These are phyloP conservation scores for Hysterangium stoloniferum DNA, from an alignment of 768 basidiomycete species.

Conservation along the genomic window DNA sequence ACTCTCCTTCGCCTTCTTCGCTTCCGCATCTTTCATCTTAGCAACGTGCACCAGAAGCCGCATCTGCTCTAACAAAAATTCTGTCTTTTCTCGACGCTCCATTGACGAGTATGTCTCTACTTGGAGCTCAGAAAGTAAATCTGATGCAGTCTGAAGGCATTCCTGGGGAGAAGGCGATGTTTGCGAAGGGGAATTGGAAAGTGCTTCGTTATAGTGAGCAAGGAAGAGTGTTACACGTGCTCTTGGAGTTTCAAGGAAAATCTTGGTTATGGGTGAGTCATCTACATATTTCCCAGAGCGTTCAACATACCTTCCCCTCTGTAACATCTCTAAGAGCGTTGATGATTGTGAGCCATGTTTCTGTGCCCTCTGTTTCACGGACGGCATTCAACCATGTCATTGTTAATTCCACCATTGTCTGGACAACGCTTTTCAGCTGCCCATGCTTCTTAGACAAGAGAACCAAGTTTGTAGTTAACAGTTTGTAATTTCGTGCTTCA, in stretches of 20 bases:
- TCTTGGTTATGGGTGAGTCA: conserved; percentile 37
- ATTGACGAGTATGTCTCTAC: conserved; percentile 99
- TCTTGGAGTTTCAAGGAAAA: conserved; percentile 93
- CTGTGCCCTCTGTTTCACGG: conserved; percentile 54
- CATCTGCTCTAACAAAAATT: conserved; percentile 98
- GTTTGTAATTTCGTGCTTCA: conserved; percentile 57
- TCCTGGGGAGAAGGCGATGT: conserved; percentile 42
- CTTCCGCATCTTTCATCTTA: conserved; percentile 62
- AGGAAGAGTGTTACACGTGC: conserved; percentile 89
- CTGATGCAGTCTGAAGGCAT: conserved; percentile 78
- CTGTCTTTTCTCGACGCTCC: conserved; percentile 96
- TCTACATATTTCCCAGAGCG: neutral
- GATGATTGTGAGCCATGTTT: conserved; percentile 80
- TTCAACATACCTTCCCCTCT: conserved; percentile 79
- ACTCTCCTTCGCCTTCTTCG: conserved; percentile 46
- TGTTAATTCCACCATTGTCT: conserved; percentile 83
- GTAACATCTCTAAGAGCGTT: conserved; percentile 87
- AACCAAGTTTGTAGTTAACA: conserved; percentile 62
- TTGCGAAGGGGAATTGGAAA: conserved; percentile 39
- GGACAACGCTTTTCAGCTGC: conserved; percentile 84
- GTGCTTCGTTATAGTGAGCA: conserved; percentile 75
- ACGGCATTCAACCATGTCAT: conserved; percentile 79
- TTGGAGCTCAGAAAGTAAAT: conserved; percentile 88
- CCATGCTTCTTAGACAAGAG: conserved; percentile 92
- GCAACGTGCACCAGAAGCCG: conserved; percentile 75